Percentiles rank a stretch among this genome's conserved stretches.
These are phyloP conservation scores for Penicillium cosmopolitanum DNA, from an alignment of 495 filamentous ascomycete species.

Conservation along the genomic window DNA sequence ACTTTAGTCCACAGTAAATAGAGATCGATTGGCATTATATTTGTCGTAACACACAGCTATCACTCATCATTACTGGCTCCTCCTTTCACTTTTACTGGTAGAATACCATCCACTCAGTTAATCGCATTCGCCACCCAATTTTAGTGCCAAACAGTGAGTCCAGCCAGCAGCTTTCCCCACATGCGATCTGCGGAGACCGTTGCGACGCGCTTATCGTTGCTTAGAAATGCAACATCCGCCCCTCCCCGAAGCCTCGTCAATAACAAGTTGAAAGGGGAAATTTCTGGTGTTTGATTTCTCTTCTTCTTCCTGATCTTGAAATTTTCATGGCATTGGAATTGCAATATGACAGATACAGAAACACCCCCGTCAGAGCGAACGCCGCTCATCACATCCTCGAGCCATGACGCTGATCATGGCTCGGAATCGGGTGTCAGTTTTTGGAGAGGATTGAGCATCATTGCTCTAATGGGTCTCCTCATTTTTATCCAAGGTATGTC, in stretches of 20 bases:
- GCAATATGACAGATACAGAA: constrained; percentile 25
- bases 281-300: not conserved
- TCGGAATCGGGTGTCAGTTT: constrained; percentile 10
- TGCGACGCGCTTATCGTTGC: constrained; percentile 11
- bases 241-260: not conserved
- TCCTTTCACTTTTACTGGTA: too few species aligned
- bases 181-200: not conserved
- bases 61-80: too few species aligned
- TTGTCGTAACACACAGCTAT: not conserved
- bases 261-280: not conserved
- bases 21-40: too few species aligned
- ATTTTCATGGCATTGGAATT: not conserved
- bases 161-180: not conserved
- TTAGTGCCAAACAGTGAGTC: too few species aligned
- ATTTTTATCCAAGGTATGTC: constrained; percentile 33
- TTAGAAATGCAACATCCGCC: constrained; percentile 29
- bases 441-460: constrained; percentile 17
- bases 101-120: not conserved
- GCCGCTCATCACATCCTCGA: constrained; percentile 22
- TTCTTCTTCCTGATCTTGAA: not conserved
- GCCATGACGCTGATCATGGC: constrained; percentile 9
- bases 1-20: not conserved
- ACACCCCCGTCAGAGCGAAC: constrained; percentile 33
- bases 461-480: constrained; percentile 25
- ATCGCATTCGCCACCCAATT: not conserved